Evolutionary conservation across 306 rosid genomes (phyloP), one percentile per base, ranked within the genome.

Genomic region (Abrus pulchellus): DNA sequence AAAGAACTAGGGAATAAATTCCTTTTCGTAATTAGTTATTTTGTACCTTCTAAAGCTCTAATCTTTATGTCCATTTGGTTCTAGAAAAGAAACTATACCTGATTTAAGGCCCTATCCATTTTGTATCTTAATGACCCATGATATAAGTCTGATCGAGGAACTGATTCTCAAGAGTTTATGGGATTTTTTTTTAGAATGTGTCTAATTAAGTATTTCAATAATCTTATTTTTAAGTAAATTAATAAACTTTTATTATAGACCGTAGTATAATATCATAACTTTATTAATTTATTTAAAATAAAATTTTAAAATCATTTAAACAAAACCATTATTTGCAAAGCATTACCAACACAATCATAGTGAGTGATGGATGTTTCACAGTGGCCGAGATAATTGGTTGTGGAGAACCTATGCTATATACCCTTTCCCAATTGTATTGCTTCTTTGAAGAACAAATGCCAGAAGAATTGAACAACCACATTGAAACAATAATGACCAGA

Each of bases 1-100:
- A 41, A 38, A 64, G 65, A 82, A 62, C 56, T 38, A 36, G 59
- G 81, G 90, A 83, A 83, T 80, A 83, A 61, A 84, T 84, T 86
- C 89, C 67, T 50, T 48, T 71, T 74, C 72, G 47, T 36, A 33
- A 41, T 41, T 32, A 61, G 44, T 61, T 61, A 82, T 77, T 77
- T 64, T 34, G 30, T 53, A 60, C 78, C 72, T 83, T 62, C 20
- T 20, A 20, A 20, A 20, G 20, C 20, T 20, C 78, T 63, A 62
- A 80, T 43, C 67, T 41, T 61, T 78, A 14, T 49, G 48, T 55
- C 76, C 77, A 85, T 41, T 77, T 80, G 82, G 72, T 74, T 79
- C 40, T 54, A 61, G 34, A 74, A 45, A 57, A 66, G 65, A 33
- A 62, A 85, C 50, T 76, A 64, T 80, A 43, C 86, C 85, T 73